Percentiles rank a stretch among this genome's conserved stretches.
Evolutionary conservation across 169 alveolate genomes (phyloP).

Genomic region (Eimeria sp.): DNA sequence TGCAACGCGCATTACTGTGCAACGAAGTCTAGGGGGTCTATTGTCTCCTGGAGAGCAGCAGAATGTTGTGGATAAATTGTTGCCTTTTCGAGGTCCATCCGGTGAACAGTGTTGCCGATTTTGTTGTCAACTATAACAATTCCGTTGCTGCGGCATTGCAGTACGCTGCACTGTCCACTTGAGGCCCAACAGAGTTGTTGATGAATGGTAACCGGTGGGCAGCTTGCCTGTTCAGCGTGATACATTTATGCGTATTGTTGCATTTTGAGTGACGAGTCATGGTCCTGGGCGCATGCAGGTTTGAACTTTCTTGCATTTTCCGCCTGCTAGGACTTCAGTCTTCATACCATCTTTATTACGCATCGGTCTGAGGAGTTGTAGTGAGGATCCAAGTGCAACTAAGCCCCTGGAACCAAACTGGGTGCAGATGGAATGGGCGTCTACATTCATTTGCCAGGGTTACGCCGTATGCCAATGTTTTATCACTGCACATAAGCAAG

Average conservation of each 20-base stretch:
- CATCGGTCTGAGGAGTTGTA: background rate
- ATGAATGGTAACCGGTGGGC: background rate
- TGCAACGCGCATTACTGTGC: background rate
- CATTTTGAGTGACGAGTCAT: background rate
- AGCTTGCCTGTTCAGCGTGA: background rate
- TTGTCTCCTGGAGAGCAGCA: background rate
- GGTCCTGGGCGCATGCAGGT: background rate
- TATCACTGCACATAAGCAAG: no score
- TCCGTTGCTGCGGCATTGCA: background rate
- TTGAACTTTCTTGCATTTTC: background rate
- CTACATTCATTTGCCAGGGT: no score
- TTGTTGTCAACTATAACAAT: background rate
- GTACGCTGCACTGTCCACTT: background rate
- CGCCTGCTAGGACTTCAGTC: background rate
- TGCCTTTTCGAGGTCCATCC: background rate
- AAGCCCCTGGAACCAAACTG: background rate
- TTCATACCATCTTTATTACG: background rate
- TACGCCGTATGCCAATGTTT: no score
- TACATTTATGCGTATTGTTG: background rate
- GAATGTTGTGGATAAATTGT: background rate
- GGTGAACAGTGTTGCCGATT: background rate
- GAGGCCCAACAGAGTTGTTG: background rate
- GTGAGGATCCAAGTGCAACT: background rate
- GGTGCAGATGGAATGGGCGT: no score
- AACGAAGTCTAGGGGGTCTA: background rate